These are phyloP conservation scores for Trichomonascus vanleenenianus DNA, from an alignment of 805 yeast species.

Conservation along the genomic window DNA sequence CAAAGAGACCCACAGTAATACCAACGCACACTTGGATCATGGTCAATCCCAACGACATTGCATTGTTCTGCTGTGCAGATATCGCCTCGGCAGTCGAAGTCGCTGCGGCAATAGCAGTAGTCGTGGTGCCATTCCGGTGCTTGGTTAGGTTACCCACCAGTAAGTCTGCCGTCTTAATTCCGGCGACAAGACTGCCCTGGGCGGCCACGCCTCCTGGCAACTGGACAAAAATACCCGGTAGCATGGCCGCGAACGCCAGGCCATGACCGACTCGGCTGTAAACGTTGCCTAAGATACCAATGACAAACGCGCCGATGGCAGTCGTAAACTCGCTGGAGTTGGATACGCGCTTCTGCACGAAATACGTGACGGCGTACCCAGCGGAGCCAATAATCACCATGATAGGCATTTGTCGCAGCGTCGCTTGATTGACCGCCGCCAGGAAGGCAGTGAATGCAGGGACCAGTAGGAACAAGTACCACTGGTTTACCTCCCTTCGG, in stretches of 20 bases:
- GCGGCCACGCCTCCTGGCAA: slow-evolving; percentile 95
- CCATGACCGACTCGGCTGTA: slow-evolving; percentile 85
- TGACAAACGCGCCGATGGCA: slow-evolving; percentile 82
- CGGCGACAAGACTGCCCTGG: slow-evolving; percentile 75
- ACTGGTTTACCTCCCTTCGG: slow-evolving; percentile 41
- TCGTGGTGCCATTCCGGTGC: slow-evolving; percentile 11
- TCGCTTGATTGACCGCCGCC: slow-evolving; percentile 81
- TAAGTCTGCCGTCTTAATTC: slow-evolving; percentile 65
- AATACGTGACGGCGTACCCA: slow-evolving; percentile 82
- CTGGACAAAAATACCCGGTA: slow-evolving; percentile 90
- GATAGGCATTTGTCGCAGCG: slow-evolving; percentile 73
- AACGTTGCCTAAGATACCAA: slow-evolving; percentile 80
- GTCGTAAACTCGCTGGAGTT: slow-evolving; percentile 79
- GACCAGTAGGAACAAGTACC: slow-evolving; percentile 64
- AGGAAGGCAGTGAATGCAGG: slow-evolving; percentile 59
- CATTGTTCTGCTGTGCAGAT: slow-evolving; percentile 12
- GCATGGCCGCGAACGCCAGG: slow-evolving; percentile 90
- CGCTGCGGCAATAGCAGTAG: slow-evolving; percentile 4
- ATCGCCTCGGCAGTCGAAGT: slow-evolving; percentile 11
- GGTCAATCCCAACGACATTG: slow-evolving; percentile 36
- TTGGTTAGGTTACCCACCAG: slow-evolving; percentile 40
- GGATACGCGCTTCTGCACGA: slow-evolving; percentile 67
- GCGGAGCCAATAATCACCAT: slow-evolving; percentile 71
- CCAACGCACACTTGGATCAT: slow-evolving; percentile 94
- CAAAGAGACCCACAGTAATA: slow-evolving; percentile 87